A percentile compares a stretch with the other conserved stretches of the same genome.
These are phyloP conservation scores for Saturnispora silvae DNA, from an alignment of 805 yeast genomes.

Conservation along the genomic window DNA sequence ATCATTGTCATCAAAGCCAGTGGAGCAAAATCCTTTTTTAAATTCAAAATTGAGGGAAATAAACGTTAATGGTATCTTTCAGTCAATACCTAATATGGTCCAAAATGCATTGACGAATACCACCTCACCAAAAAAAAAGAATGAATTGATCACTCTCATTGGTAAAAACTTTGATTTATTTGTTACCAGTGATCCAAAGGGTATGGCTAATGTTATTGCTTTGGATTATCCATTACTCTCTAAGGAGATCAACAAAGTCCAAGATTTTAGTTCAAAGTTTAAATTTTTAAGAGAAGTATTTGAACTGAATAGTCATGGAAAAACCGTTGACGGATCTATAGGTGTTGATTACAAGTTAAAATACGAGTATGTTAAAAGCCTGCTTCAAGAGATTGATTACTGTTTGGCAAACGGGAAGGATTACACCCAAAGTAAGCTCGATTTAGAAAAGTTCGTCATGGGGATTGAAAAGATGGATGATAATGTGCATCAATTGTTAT, in stretches of 20 bases:
- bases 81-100: conserved; percentile 22
- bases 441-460: conserved; percentile 14
- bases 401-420: neutral
- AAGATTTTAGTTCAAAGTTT: conserved; percentile 21
- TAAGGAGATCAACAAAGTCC: conserved; percentile 24
- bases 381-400: neutral
- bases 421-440: neutral
- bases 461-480: conserved; percentile 12
- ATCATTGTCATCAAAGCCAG: neutral
- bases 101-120: conserved; percentile 17
- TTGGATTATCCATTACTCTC: conserved; percentile 32
- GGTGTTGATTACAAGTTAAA: conserved; percentile 17
- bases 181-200: conserved; percentile 23
- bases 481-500: conserved; percentile 17
- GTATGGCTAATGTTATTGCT: conserved; percentile 29
- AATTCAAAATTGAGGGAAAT: neutral
- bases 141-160: conserved; percentile 21
- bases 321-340: conserved; percentile 20
- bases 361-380: conserved; percentile 8
- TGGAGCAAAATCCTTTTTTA: conserved; percentile 3
- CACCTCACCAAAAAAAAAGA: conserved; percentile 12
- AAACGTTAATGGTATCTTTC: conserved; percentile 20
- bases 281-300: conserved; percentile 28
- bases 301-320: conserved; percentile 13
- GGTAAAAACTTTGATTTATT: conserved; percentile 22